Evolutionary conservation across 73 alveolate species (phyloP), one percentile per base, ranked within the genome.

Genomic region (Paramecium bursaria): DNA sequence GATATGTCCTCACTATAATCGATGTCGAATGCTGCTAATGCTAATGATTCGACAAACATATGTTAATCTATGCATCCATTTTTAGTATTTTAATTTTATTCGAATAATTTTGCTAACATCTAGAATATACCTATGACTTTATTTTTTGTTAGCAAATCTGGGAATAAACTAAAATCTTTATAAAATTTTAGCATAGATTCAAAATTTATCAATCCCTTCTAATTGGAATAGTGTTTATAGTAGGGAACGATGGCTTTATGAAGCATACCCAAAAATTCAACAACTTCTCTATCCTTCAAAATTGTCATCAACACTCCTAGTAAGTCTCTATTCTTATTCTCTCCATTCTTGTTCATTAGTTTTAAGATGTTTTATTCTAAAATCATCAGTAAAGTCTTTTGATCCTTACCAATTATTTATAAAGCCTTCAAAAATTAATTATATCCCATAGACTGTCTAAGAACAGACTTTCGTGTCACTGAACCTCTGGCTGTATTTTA

Each of bases 21-120:
- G 47, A 91, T 80, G 14, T 92, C 97, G 27, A 86, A 51, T 0
- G 96, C 95, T 9, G 93, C 39, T 7, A 92, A 80, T 5, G 97
- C 95, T 19, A 92, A 73, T 4, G 93, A 93, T 74, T 92, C 97
- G 3, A 92, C 93, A 85, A 92, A 92, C 61, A 92, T 50, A 57
- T 92, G 97, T 88, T 92, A 94, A 91, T 92, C 97, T 5, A 92
- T 92, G 2, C 35, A 35, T 15, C 87, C 95, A 42, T 35, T 75
- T 57, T 79, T 77, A 10, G 76, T 67, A 27, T 75, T 46, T 53
- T 48, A 73, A 10, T 88, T 50, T 7, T 86, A 47, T 29, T 54
- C 55, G 79, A 80, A 91, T 46, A 91, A 91, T 57, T 46, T 42
- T 4, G 90, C 47, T 19, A 91, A 75, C 26, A 92, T 91, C 46